Percentiles rank a stretch among this genome's conserved stretches.
Evolutionary conservation across 495 filamentous ascomycete genomes (phyloP).

Genomic region (Penicillium macrosclerotiorum): DNA sequence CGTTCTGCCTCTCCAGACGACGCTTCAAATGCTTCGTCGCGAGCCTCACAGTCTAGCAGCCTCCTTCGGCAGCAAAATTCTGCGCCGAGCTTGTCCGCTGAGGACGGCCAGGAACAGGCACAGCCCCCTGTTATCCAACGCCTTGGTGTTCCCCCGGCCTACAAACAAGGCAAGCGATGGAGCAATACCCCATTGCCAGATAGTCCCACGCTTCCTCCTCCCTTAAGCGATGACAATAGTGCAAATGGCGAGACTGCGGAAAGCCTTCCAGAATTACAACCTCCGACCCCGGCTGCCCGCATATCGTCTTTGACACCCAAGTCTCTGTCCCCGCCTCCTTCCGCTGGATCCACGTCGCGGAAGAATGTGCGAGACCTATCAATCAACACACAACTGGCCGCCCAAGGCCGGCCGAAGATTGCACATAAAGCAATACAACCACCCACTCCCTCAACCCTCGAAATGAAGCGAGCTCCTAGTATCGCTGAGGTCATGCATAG

Average conservation of each 20-base stretch:
- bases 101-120: constrained; percentile 16
- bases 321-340: constrained; percentile 16
- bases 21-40: constrained; percentile 3
- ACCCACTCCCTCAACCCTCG: constrained; percentile 34
- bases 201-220: constrained; percentile 38
- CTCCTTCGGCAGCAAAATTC: constrained; percentile 30
- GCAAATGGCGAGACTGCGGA: constrained; percentile 3
- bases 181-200: constrained; percentile 41
- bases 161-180: constrained; percentile 38
- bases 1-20: constrained; percentile 9
- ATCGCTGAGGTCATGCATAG: constrained; percentile 49
- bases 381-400: constrained; percentile 42
- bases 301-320: constrained; percentile 13
- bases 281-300: constrained; percentile 11
- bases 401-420: constrained; percentile 32
- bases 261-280: constrained; percentile 1
- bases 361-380: constrained; percentile 46
- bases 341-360: constrained; percentile 20
- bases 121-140: constrained; percentile 17
- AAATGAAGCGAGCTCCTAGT: constrained; percentile 31
- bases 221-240: constrained; percentile 7
- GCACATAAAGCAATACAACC: constrained; percentile 41
- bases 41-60: constrained; percentile 3
- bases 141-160: constrained; percentile 36
- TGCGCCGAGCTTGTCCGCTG: constrained; percentile 30